Conservation (phyloP, 352 stramenopile species). For the Thalassiosira pacifica region DNA sequence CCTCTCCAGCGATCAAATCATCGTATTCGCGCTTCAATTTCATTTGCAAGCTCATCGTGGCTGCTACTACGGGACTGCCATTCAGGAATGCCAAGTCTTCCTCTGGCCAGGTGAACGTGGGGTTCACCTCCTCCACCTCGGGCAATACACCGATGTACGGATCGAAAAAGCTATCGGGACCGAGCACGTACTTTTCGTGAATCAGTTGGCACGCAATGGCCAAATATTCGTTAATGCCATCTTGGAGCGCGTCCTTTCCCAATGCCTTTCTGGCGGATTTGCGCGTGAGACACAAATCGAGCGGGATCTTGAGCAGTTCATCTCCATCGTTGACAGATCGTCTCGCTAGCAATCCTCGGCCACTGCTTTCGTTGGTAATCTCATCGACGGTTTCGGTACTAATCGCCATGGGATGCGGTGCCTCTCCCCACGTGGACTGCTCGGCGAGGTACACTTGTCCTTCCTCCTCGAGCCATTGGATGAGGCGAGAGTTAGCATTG, state of each 20-base stretch:
- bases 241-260: constrained; percentile 75
- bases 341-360: constrained; percentile 82
- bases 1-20: constrained; percentile 76
- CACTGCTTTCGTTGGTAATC: constrained; percentile 86
- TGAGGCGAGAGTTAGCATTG: constrained; percentile 76
- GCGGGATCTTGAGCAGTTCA: constrained; percentile 82
- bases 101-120: constrained; percentile 89
- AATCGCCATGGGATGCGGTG: constrained; percentile 87
- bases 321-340: constrained; percentile 84
- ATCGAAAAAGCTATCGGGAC: constrained; percentile 81
- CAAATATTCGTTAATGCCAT: constrained; percentile 89
- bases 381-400: constrained; percentile 86
- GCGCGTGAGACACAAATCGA: constrained; percentile 86
- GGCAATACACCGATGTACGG: constrained; percentile 89
- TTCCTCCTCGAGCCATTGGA: constrained; percentile 81
- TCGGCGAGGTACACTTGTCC: constrained; percentile 84
- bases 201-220: constrained; percentile 90
- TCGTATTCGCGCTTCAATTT: constrained; percentile 88
- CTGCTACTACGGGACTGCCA: constrained; percentile 87
- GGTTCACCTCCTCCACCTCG: constrained; percentile 85
- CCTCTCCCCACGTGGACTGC: constrained; percentile 81
- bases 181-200: constrained; percentile 83
- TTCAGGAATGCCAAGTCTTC: constrained; percentile 88
- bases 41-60: constrained; percentile 86
- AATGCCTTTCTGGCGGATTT: constrained; percentile 75